These are phyloP conservation scores for Arxiozyma slooffiae DNA, from an alignment of 1,139 yeast genomes.

Conservation along the genomic window DNA sequence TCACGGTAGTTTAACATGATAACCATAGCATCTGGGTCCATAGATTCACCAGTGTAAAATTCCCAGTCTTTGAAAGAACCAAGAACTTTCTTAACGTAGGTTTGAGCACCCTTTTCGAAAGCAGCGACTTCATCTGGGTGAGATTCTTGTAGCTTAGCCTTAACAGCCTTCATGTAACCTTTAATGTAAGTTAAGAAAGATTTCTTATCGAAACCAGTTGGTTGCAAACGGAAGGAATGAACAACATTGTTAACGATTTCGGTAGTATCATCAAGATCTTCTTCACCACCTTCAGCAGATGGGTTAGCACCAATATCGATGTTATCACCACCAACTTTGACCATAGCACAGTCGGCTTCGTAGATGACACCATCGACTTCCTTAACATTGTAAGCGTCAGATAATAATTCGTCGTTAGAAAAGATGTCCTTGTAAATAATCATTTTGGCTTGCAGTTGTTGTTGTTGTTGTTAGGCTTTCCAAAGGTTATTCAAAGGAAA, in stretches of 20 bases:
- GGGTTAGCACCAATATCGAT: conserved; percentile 99
- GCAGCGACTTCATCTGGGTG: conserved; percentile 76
- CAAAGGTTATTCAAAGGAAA: no score
- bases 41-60: conserved; percentile 98
- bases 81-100: conserved; percentile 91
- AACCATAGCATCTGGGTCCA: conserved; percentile 99
- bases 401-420: conserved; percentile 91
- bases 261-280: conserved; percentile 72
- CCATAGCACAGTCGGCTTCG: conserved; percentile 95
- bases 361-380: conserved; percentile 81
- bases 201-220: conserved; percentile 93
- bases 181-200: conserved; percentile 90
- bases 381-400: conserved; percentile 90
- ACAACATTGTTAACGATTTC: conserved; percentile 95
- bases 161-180: conserved; percentile 96
- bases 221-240: conserved; percentile 96
- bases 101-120: conserved; percentile 94
- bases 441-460: conserved; percentile 14
- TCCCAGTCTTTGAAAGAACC: conserved; percentile 97
- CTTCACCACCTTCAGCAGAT: conserved; percentile 90
- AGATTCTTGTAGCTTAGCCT: conserved; percentile 77
- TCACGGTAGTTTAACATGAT: conserved; percentile 99
- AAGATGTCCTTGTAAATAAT: conserved; percentile 56
- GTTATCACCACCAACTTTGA: conserved; percentile 79
- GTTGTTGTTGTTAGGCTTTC: background rate